Conservation (phyloP, 2,329 filamentous ascomycete genomes). For the Seiridium cupressi region DNA sequence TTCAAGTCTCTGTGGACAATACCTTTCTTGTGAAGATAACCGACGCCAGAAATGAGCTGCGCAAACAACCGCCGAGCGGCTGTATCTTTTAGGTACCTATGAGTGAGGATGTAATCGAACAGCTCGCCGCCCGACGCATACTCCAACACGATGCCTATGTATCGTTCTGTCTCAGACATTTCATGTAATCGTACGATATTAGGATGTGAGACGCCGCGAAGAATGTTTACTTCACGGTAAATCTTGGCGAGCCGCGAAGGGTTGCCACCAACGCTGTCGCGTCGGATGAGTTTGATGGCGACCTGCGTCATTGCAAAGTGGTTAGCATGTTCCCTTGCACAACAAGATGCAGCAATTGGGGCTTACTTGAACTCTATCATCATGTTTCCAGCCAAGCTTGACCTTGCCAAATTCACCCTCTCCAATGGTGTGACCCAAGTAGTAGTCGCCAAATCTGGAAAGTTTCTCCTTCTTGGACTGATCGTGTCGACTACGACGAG, state of each 20-base stretch:
- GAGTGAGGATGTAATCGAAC: slow-evolving; percentile 97
- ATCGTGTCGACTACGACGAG: slow-evolving; percentile 58
- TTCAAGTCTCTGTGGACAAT: slow-evolving; percentile 98
- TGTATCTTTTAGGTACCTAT: slow-evolving; percentile 93
- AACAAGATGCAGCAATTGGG: background rate
- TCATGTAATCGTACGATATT: slow-evolving; percentile 97
- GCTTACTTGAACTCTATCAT: slow-evolving; percentile 77
- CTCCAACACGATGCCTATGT: slow-evolving; percentile 97
- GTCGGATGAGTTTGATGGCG: slow-evolving; percentile 91
- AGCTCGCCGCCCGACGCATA: slow-evolving; percentile 97
- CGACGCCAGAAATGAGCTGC: slow-evolving; percentile 92
- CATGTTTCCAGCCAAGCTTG: slow-evolving; percentile 96
- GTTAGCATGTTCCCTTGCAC: slow-evolving; percentile 14
- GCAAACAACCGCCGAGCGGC: slow-evolving; percentile 89
- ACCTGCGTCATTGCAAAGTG: slow-evolving; percentile 51
- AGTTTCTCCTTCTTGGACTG: slow-evolving; percentile 65
- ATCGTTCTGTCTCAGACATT: slow-evolving; percentile 96
- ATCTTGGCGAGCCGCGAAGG: slow-evolving; percentile 92
- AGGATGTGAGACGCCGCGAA: slow-evolving; percentile 83
- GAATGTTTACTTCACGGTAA: slow-evolving; percentile 91
- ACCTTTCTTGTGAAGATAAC: slow-evolving; percentile 96
- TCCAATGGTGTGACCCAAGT: slow-evolving; percentile 90
- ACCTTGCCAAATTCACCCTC: slow-evolving; percentile 99
- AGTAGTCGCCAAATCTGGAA: slow-evolving; percentile 92
- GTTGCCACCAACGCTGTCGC: slow-evolving; percentile 85